Evolutionary conservation across 2,329 filamentous ascomycete genomes (phyloP).

Genomic region (Xylariaceae sp.): DNA sequence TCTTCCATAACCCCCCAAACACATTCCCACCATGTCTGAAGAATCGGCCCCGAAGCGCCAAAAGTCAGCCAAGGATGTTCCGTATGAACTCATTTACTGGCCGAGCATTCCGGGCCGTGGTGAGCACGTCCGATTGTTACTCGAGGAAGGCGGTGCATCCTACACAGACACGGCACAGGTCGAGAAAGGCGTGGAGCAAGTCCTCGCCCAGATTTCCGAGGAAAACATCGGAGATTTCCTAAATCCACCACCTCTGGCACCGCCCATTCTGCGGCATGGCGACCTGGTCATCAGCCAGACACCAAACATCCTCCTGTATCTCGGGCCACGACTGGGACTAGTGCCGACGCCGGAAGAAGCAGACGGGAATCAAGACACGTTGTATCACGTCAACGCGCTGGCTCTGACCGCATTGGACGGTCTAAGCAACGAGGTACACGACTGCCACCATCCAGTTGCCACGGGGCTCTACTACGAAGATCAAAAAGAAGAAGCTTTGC

Average conservation of each 20-base stretch:
- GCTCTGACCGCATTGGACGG: constrained; percentile 67
- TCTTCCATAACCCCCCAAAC: background rate
- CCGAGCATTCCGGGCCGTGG: constrained; percentile 68
- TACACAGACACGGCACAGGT: constrained; percentile 58
- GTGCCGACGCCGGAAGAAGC: constrained; percentile 34
- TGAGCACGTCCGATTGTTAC: constrained; percentile 67
- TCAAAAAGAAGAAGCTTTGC: constrained; percentile 64
- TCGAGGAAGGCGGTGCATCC: constrained; percentile 62
- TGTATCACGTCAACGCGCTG: constrained; percentile 59
- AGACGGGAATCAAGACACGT: constrained; percentile 37
- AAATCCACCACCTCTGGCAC: constrained; percentile 64
- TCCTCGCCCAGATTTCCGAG: constrained; percentile 45
- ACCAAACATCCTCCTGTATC: constrained; percentile 68
- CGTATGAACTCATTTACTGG: constrained; percentile 69
- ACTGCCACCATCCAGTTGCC: constrained; percentile 70
- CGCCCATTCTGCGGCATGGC: constrained; percentile 62
- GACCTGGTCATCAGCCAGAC: constrained; percentile 64
- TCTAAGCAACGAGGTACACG: constrained; percentile 67
- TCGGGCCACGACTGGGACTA: constrained; percentile 58
- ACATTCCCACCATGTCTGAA: constrained; percentile 19
- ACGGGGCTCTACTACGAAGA: constrained; percentile 64
- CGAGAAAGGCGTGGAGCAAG: constrained; percentile 46
- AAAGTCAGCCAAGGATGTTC: constrained; percentile 40
- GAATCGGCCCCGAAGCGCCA: constrained; percentile 30
- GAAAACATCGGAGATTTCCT: constrained; percentile 44